These are phyloP conservation scores for Phialophora macrospora DNA, from an alignment of 2,329 filamentous ascomycete genomes.

Conservation along the genomic window DNA sequence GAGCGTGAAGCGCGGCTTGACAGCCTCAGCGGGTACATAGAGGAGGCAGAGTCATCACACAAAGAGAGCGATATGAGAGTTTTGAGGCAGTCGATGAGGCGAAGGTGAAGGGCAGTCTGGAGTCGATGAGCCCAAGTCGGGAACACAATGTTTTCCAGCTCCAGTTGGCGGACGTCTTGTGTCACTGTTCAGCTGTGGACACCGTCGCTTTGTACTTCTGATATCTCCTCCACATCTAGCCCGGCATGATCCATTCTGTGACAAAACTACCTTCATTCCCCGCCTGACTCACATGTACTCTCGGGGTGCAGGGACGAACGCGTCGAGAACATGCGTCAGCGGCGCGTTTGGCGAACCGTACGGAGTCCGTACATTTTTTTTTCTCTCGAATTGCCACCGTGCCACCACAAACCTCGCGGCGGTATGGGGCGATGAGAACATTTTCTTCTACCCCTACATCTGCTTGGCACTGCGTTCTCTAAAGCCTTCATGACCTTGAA, in stretches of 20 bases:
- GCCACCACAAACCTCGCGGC: no score
- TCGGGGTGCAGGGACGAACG: neutral
- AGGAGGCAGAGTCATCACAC: constrained; percentile 1
- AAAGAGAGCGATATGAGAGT: neutral
- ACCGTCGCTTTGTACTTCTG: neutral
- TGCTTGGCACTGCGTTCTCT: neutral
- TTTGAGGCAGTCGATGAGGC: neutral
- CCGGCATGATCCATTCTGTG: neutral
- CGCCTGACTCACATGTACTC: neutral
- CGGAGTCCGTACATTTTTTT: neutral
- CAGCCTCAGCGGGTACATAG: neutral
- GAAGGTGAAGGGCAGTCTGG: neutral
- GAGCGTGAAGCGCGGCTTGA: neutral
- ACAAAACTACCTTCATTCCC: neutral
- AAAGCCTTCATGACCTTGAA: neutral
- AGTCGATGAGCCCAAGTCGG: neutral
- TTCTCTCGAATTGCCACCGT: no score
- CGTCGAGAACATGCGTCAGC: neutral
- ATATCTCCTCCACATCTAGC: neutral
- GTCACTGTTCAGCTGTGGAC: no score
- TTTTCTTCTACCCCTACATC: neutral
- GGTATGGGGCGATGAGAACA: neutral
- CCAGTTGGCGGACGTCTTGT: no score
- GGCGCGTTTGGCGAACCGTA: neutral
- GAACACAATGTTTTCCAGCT: neutral